Conservation (phyloP, 768 basidiomycete species). For the Favolaschia claudopus region DNA sequence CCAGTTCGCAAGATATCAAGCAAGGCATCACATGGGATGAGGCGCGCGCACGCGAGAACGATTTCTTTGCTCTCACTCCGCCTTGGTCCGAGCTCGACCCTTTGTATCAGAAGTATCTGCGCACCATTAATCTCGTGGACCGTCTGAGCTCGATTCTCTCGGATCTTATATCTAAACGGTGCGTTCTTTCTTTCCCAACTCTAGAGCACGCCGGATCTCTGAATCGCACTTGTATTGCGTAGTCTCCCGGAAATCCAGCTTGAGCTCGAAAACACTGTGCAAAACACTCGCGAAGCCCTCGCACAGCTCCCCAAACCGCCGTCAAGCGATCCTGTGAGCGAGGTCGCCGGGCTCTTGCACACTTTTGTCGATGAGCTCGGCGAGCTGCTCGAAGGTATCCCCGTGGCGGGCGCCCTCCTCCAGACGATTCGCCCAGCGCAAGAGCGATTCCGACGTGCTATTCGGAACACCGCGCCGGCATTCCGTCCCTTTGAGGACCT, state of each 20-base stretch:
- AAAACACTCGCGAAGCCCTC: constrained; percentile 42
- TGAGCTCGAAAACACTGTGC: constrained; percentile 58
- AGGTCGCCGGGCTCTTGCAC: constrained; percentile 57
- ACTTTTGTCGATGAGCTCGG: constrained; percentile 55
- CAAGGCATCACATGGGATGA: constrained; percentile 63
- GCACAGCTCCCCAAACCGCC: constrained; percentile 55
- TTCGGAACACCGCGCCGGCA: constrained; percentile 61
- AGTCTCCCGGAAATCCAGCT: constrained; percentile 72
- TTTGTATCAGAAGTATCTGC: constrained; percentile 57
- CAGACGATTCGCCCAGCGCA: constrained; percentile 63
- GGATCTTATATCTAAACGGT: constrained; percentile 69
- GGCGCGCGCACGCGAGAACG: constrained; percentile 63
- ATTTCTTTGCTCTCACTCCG: constrained; percentile 58
- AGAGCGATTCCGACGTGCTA: constrained; percentile 52
- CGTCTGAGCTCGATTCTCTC: constrained; percentile 68
- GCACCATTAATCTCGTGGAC: constrained; percentile 64
- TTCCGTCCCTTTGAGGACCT: constrained; percentile 62
- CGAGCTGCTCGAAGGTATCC: constrained; percentile 58
- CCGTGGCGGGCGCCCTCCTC: constrained; percentile 58
- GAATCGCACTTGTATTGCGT: neutral
- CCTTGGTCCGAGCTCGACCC: constrained; percentile 67
- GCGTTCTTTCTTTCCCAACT: constrained; percentile 14
- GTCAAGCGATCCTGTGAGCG: constrained; percentile 62
- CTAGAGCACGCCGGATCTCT: neutral
- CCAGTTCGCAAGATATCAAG: constrained; percentile 57